These are phyloP conservation scores for Sicyos edulis DNA, from an alignment of 306 rosid genomes.

Conservation along the genomic window DNA sequence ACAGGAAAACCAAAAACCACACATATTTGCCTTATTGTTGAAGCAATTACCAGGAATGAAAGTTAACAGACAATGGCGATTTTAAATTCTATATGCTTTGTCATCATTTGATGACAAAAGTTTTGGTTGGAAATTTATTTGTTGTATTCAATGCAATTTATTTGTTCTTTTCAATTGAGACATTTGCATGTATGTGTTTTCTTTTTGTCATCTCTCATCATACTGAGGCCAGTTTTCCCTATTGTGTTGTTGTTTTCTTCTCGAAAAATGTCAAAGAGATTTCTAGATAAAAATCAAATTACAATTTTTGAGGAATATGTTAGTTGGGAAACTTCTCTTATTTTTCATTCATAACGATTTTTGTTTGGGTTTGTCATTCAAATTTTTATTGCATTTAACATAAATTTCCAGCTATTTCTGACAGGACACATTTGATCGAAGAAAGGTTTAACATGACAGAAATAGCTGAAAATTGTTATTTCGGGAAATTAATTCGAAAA, in stretches of 20 bases:
- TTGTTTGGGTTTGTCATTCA: background rate
- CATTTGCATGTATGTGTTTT: background rate
- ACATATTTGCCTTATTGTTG: conserved; percentile 11
- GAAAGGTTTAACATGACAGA: background rate
- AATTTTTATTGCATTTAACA: background rate
- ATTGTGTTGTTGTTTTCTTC: conserved; percentile 9
- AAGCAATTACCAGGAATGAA: conserved; percentile 12
- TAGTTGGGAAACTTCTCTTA: background rate
- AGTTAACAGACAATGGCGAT: background rate
- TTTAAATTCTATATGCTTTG: conserved; percentile 9
- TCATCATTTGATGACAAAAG: conserved; percentile 4
- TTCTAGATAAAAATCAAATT: background rate
- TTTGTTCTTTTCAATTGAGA: background rate
- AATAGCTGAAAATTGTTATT: no score
- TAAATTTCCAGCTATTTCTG: background rate
- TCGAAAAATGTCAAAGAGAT: background rate
- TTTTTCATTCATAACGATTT: background rate
- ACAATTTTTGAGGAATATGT: background rate
- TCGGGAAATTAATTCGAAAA: no score
- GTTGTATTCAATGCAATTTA: background rate
- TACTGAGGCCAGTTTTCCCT: background rate
- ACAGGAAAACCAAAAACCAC: background rate
- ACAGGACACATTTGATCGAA: background rate
- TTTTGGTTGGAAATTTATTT: conserved; percentile 1
- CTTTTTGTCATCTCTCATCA: background rate